Evolutionary conservation across 306 rosid genomes (phyloP), one percentile per base, ranked within the genome.

Genomic region (Delonix regia): DNA sequence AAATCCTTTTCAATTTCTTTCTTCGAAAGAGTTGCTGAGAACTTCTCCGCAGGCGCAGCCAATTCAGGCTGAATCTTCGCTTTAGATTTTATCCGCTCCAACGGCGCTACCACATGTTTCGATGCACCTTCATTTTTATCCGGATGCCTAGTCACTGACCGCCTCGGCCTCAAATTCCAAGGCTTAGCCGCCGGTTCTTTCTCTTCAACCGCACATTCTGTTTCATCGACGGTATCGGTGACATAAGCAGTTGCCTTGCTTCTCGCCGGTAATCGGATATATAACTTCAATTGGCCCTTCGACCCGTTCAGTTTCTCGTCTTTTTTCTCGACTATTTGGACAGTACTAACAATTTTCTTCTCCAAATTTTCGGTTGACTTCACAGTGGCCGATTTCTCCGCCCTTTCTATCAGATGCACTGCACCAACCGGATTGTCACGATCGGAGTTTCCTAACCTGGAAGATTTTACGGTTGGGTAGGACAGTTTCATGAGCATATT

Each of bases 1-100:
- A 86, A 24, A 12, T 88, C 92, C 10, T 76, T 74, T 4, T 88
- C 87, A 10, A 88, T 84, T 64, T 86, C 88, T 4, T 84, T 59
- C 15, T 66, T 86, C 0, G 65, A 42, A 6, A 88, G 83, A 0
- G 76, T 0, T 0, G 84, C 0, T 0, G 70, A 60, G 18, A 88
- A 11, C 15, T 1, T 49, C 7, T 44, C 74, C 41, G 52, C 55
- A 13, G 38, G 56, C 1, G n/a, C 69, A 9, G 9, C 18, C 30
- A 56, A 24, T 36, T 61, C 83, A 39, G 69, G 69, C 16, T 15
- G 61, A 47, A 9, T n/a, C 18, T 25, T 21, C 36, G 2, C 11
- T 22, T 19, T 67, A 13, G 41, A 9, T 13, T 27, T 41, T 12
- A 7, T 24, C 10, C 22, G 38, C 48, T 49, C 49, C 68, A 0